Percentiles rank a stretch among this genome's conserved stretches.
Evolutionary conservation across 2,329 filamentous ascomycete species (phyloP).

Genomic region (Claviceps humidiphila): DNA sequence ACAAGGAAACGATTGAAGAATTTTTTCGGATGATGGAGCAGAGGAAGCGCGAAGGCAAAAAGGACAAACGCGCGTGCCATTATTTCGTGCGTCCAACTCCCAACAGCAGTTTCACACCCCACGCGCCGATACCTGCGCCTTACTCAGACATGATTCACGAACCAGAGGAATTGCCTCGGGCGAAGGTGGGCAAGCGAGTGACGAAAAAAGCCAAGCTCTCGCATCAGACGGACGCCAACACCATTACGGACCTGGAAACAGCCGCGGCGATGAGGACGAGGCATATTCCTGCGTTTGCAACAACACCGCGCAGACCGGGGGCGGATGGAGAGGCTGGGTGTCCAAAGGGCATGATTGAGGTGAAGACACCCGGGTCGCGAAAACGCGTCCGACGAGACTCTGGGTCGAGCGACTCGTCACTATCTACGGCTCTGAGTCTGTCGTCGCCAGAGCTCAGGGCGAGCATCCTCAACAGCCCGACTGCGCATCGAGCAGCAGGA

Average conservation of each 20-base stretch:
- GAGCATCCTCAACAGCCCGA: slow-evolving; percentile 6
- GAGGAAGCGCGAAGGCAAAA: slow-evolving; percentile 45
- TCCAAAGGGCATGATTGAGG: slow-evolving; percentile 9
- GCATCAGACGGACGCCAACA: slow-evolving; percentile 9
- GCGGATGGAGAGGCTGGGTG: background rate
- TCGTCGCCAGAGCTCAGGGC: slow-evolving; percentile 25
- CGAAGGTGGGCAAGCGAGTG: slow-evolving; percentile 14
- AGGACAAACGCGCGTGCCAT: slow-evolving; percentile 35
- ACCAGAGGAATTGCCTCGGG: slow-evolving; percentile 2
- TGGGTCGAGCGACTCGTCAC: slow-evolving; percentile 29
- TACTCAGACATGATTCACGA: slow-evolving; percentile 32
- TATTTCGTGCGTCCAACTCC: slow-evolving; percentile 40
- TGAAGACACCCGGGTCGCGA: slow-evolving; percentile 22
- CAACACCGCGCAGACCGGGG: slow-evolving; percentile 2
- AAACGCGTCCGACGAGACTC: slow-evolving; percentile 23
- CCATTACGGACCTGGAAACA: background rate
- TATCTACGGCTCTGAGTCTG: slow-evolving; percentile 26
- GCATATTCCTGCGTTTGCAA: background rate
- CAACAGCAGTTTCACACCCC: slow-evolving; percentile 27
- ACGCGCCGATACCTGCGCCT: slow-evolving; percentile 34
- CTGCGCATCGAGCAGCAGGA: slow-evolving; percentile 1
- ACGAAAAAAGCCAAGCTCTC: slow-evolving; percentile 25
- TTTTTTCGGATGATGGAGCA: slow-evolving; percentile 37
- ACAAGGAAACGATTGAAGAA: slow-evolving; percentile 33
- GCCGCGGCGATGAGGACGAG: background rate